These are phyloP conservation scores for Amaranthus tricolor DNA, from an alignment of 179 eudicot species.

Conservation along the genomic window DNA sequence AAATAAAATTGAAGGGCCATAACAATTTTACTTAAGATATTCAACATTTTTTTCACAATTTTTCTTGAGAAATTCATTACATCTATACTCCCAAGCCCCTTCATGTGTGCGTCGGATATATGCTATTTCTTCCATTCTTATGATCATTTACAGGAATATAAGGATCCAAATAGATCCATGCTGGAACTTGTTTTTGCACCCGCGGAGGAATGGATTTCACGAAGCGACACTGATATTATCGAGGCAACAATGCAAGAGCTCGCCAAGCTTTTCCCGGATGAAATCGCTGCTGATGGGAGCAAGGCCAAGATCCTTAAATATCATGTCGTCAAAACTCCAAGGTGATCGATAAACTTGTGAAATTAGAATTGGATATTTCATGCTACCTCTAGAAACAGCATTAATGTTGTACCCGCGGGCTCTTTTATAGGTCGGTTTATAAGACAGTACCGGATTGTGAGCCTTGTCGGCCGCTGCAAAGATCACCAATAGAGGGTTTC, in stretches of 20 bases:
- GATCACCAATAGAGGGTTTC: conserved; percentile 87
- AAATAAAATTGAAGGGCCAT: too few relatives aligned
- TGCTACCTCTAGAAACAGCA: background rate
- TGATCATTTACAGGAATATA: conserved; percentile 66
- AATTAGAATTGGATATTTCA: background rate
- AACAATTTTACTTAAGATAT: too few relatives aligned
- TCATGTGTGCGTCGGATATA: too few relatives aligned
- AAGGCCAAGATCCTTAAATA: conserved; percentile 94
- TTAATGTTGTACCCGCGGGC: background rate
- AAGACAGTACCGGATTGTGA: conserved; percentile 89
- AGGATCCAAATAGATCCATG: conserved; percentile 82
- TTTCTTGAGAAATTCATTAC: too few relatives aligned
- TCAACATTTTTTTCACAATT: too few relatives aligned
- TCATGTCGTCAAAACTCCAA: conserved; percentile 94
- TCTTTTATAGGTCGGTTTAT: conserved; percentile 72
- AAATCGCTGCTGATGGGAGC: conserved; percentile 94
- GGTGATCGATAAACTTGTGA: conserved; percentile 38
- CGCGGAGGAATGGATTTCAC: conserved; percentile 91
- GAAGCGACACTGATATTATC: conserved; percentile 79
- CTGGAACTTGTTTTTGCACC: conserved; percentile 99
- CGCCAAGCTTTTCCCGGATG: conserved; percentile 91
- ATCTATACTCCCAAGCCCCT: too few relatives aligned
- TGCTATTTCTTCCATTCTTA: background rate
- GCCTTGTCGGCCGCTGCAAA: conserved; percentile 95
- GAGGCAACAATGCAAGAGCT: conserved; percentile 98